Evolutionary conservation across 148 eudicot species (phyloP).

Genomic region (Tetragonia tetragonoides): DNA sequence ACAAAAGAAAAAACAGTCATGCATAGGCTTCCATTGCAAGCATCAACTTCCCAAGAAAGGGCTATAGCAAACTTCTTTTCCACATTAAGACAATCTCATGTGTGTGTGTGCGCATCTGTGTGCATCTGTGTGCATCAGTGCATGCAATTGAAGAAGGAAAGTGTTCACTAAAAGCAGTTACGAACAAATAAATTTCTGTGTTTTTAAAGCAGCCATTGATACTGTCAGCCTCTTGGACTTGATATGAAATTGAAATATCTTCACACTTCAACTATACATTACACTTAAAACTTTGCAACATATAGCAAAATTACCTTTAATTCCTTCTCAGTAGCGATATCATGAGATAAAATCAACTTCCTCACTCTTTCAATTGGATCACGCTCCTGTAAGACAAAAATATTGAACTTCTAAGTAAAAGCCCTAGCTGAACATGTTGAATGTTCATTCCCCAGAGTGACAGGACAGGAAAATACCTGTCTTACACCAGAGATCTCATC

Average conservation of each 20-base stretch:
- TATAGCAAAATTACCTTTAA: conserved; percentile 53
- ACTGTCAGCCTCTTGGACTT: not conserved
- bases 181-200: not conserved
- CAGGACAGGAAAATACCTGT: conserved; percentile 46
- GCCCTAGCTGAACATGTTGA: not conserved
- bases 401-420: conserved; percentile 3
- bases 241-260: not conserved
- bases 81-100: not conserved
- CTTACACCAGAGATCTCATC: conserved; percentile 85
- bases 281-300: not conserved
- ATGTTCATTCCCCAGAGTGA: not conserved
- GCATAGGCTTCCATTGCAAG: not conserved
- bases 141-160: not conserved
- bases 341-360: conserved; percentile 71
- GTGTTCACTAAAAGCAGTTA: not conserved
- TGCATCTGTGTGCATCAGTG: too few species aligned
- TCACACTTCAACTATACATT: not conserved
- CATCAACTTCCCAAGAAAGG: not conserved
- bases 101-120: too few species aligned
- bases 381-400: conserved; percentile 62
- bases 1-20: not conserved
- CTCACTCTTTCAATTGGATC: conserved; percentile 93
- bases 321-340: conserved; percentile 81
- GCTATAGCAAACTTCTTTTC: not conserved
- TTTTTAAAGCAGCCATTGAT: not conserved